These are phyloP conservation scores for Teunomyces tritomae DNA, from an alignment of 805 yeast species.

Conservation along the genomic window DNA sequence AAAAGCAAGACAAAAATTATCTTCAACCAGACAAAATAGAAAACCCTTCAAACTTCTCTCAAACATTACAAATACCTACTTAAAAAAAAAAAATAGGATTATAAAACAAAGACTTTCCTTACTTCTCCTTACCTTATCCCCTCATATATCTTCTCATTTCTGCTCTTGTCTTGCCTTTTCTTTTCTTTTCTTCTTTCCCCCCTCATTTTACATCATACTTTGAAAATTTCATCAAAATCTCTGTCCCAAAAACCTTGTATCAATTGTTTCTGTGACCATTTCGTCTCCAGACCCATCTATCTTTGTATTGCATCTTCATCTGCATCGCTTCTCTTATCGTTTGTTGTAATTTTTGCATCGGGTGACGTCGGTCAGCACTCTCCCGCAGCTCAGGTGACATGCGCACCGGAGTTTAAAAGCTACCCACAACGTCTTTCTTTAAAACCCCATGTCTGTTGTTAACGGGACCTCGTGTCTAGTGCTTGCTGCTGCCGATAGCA, in stretches of 20 bases:
- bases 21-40: too few relatives aligned
- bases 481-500: conserved; percentile 50
- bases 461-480: conserved; percentile 56
- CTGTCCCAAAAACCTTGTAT: too few relatives aligned
- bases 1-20: too few relatives aligned
- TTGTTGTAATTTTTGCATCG: not conserved
- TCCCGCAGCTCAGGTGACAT: conserved; percentile 1
- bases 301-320: not conserved
- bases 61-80: too few relatives aligned
- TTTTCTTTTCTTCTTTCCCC: not conserved
- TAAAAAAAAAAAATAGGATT: too few relatives aligned
- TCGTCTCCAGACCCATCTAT: not conserved
- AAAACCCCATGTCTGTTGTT: conserved; percentile 37
- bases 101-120: too few relatives aligned
- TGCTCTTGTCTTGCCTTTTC: not conserved
- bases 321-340: not conserved
- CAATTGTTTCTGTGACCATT: too few relatives aligned
- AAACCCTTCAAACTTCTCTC: too few relatives aligned
- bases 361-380: conserved; percentile 2
- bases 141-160: not conserved
- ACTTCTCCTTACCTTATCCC: too few relatives aligned
- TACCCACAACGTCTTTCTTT: not conserved
- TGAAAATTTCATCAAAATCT: too few relatives aligned
- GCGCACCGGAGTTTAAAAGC: not conserved
- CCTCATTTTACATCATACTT: not conserved